Evolutionary conservation across 306 rosid species (phyloP).

Genomic region (Medicago ruthenica): DNA sequence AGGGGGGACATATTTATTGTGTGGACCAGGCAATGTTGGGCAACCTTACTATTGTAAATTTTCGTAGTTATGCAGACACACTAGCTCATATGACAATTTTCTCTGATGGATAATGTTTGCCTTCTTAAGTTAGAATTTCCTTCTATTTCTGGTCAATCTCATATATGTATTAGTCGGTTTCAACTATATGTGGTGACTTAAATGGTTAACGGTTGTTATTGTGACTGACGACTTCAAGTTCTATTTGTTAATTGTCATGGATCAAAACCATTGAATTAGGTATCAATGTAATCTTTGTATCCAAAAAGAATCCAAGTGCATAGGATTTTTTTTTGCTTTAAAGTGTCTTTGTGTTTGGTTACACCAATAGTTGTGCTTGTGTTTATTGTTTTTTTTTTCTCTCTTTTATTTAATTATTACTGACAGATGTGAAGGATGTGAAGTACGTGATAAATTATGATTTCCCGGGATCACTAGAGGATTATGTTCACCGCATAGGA

Average conservation of each 20-base stretch:
- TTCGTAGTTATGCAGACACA: background rate
- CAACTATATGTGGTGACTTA: background rate
- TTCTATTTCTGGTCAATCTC: constrained; percentile 18
- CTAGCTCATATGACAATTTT: constrained; percentile 15
- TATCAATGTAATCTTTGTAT: background rate
- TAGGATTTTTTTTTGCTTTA: background rate
- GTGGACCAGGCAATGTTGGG: constrained; percentile 9
- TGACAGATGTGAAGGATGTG: constrained; percentile 93
- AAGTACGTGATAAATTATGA: constrained; percentile 92
- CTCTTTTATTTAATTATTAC: constrained; percentile 38
- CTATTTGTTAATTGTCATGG: background rate
- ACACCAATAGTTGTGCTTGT: background rate
- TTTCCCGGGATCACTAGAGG: constrained; percentile 98
- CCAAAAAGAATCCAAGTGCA: background rate
- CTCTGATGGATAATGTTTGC: background rate
- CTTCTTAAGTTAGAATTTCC: constrained; percentile 8
- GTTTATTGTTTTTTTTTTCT: constrained; percentile 23
- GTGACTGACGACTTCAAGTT: constrained; percentile 17
- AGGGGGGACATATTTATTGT: constrained; percentile 9
- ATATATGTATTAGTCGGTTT: constrained; percentile 1
- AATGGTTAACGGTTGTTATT: background rate
- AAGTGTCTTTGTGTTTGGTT: constrained; percentile 19
- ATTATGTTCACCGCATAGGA: constrained; percentile 97
- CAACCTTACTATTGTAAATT: background rate
- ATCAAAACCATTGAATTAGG: background rate